These are phyloP conservation scores for Mycena vulgaris DNA, from an alignment of 768 basidiomycete genomes.

Conservation along the genomic window DNA sequence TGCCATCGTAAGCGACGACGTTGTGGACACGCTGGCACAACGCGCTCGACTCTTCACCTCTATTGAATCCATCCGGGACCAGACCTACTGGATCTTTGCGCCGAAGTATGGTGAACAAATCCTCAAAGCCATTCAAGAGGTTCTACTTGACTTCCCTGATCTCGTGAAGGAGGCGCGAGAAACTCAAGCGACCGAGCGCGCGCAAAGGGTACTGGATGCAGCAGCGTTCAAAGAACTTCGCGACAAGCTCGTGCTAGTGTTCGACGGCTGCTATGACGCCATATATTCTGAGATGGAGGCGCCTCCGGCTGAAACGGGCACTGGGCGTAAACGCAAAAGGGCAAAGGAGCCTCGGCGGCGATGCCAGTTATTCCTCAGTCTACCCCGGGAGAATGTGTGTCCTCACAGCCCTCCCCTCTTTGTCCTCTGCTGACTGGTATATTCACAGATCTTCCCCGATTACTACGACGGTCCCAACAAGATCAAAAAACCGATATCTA, in stretches of 20 bases:
- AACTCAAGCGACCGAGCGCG: not conserved
- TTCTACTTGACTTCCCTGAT: slow-evolving; percentile 11
- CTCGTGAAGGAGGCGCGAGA: slow-evolving; percentile 8
- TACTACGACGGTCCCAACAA: not conserved
- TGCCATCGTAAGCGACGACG: too few relatives aligned
- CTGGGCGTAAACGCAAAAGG: slow-evolving; percentile 8
- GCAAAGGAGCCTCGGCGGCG: not conserved
- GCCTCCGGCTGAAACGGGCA: accelerated
- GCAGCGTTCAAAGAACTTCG: slow-evolving; percentile 16
- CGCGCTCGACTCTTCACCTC: slow-evolving; percentile 12
- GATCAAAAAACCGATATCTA: slow-evolving; percentile 5
- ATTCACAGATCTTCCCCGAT: not conserved
- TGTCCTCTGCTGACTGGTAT: not conserved
- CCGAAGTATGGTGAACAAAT: not conserved
- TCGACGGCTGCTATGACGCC: slow-evolving; percentile 22
- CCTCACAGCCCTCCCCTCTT: not conserved
- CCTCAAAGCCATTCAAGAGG: not conserved
- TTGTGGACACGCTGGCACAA: slow-evolving; percentile 11
- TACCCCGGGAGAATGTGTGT: too few relatives aligned
- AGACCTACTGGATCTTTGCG: not conserved
- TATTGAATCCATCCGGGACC: not conserved
- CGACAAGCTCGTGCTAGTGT: not conserved
- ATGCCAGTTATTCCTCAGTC: too few relatives aligned
- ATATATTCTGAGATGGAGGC: slow-evolving; percentile 6
- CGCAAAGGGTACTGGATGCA: not conserved